Evolutionary conservation across 441 rosid genomes (phyloP), one percentile per base, ranked within the genome.

Genomic region (Sinapis alba): DNA sequence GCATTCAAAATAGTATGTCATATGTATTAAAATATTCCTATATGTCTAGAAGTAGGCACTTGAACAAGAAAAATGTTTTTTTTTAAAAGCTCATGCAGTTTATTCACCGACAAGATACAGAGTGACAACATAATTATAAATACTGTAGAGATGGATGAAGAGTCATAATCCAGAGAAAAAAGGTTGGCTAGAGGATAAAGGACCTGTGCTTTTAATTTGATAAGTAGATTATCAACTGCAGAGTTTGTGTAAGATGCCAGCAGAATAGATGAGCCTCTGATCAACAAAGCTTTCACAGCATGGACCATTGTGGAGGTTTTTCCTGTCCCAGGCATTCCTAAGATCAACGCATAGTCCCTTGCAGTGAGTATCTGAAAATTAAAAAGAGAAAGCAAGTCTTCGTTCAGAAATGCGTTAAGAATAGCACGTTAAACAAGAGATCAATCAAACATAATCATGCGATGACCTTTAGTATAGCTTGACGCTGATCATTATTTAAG

Each of bases 271-370:
- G 98, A 86, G 67, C 97, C 98, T 86, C 97, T 88, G 81, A 90
- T 84, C 87, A 92, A 82, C 86, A 96, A 85, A 77, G 99, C 99
- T 84, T 88, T 93, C 80, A 91, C 93, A 76, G 98, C 97, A 85
- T 92, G 94, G 68, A 90, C 99, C 91, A 93, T 86, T 6, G 98
- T 93, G 38, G 97, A 90, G 79, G 98, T 96, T 88, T 96, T 96
- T 81, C 98, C 98, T 26, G 99, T 93, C 76, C 98, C 99, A 67
- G 99, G 99, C 98, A 96, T 96, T 81, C 99, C 99, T 36, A 96
- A 83, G 82, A 96, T 92, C 82, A 93, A 78, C 50, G 98, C 90
- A 82, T 96, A 96, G 84, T 96, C 97, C 86, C 84, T 96, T 60
- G 96, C 96, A 41, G 98, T 84, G 78, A 96, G 96, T 73, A 93